phyloP scores from a whole-genome alignment of 2,329 filamentous ascomycete genomes.

The Ophiostoma sp. region DNA sequence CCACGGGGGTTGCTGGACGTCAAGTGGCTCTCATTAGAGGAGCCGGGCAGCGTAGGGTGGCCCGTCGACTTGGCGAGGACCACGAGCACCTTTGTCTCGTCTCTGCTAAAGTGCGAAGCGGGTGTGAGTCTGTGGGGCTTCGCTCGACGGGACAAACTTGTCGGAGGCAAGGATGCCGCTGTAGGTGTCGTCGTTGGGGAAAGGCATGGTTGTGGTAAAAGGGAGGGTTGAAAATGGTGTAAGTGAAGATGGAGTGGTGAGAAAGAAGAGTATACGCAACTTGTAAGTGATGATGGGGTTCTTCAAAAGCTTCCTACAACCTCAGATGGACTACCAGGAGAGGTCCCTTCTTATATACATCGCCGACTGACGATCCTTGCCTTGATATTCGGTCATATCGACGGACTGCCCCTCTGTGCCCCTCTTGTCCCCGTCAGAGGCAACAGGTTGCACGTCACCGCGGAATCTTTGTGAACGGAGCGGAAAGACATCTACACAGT shows the following conservation, averaged over 20 bases:
- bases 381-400: neutral
- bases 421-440: neutral
- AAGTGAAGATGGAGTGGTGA: neutral
- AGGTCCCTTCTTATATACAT: neutral
- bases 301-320: too few relatives aligned
- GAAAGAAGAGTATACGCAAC: too few relatives aligned
- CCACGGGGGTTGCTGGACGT: constrained; percentile 53
- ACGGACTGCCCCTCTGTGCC: neutral
- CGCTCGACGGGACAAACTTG: too few relatives aligned
- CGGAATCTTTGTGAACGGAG: neutral
- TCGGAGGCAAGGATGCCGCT: constrained; percentile 49
- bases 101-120: too few relatives aligned
- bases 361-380: neutral
- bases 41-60: constrained; percentile 52
- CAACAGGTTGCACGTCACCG: neutral
- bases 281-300: neutral
- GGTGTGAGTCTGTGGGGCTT: too few relatives aligned
- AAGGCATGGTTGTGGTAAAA: constrained; percentile 43
- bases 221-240: neutral
- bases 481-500: too few relatives aligned
- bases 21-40: too few relatives aligned
- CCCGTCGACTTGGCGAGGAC: constrained; percentile 50
- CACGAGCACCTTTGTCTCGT: too few relatives aligned
- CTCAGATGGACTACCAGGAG: neutral
- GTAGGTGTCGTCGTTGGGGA: constrained; percentile 44